Conservation (phyloP, 176 grass and related monocot genomes). For the Leersia perrieri region DNA sequence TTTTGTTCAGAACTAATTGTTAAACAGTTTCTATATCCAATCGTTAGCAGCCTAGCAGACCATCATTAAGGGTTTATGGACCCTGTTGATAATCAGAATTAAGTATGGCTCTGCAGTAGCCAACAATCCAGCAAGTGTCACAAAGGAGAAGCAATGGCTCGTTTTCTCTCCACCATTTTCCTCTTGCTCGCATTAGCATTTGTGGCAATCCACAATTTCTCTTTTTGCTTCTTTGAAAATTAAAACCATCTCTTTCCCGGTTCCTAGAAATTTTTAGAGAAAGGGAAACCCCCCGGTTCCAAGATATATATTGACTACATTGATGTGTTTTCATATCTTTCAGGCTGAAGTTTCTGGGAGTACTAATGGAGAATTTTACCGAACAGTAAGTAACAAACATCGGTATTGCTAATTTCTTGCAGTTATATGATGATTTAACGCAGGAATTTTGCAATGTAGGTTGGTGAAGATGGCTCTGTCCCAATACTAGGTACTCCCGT, state of each 20-base stretch:
- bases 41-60: neutral
- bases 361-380: neutral
- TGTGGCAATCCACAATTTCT: neutral
- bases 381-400: neutral
- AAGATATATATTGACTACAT: neutral
- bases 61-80: neutral
- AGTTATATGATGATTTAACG: neutral
- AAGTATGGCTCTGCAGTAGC: neutral
- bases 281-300: too few relatives aligned
- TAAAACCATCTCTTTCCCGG: neutral
- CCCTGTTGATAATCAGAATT: neutral
- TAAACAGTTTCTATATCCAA: neutral
- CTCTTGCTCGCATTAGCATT: constrained; percentile 12
- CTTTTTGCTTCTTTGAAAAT: neutral
- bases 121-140: neutral
- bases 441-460: neutral
- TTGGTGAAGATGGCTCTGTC: constrained; percentile 37
- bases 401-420: neutral
- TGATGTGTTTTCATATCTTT: neutral
- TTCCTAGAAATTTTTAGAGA: too few relatives aligned
- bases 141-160: neutral
- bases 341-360: constrained; percentile 6
- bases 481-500: constrained; percentile 2
- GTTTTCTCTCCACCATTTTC: neutral
- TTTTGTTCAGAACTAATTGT: neutral